Evolutionary conservation across 2,329 filamentous ascomycete genomes (phyloP), one percentile per base, ranked within the genome.

Genomic region (Hymenoscyphus occultus): DNA sequence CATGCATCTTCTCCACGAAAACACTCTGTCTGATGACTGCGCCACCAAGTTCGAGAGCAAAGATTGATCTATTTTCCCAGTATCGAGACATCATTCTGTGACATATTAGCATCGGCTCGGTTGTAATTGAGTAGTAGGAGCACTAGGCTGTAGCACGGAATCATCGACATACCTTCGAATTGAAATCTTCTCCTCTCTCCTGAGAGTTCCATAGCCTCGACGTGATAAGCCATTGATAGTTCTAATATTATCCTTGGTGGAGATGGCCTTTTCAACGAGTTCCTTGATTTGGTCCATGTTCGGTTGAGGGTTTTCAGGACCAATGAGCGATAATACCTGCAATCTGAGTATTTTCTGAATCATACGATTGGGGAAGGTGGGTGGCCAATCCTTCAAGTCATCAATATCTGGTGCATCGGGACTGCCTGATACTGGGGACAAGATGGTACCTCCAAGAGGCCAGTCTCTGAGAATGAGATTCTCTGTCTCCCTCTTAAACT

Each of bases 1-100:
- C 81, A 69, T 84, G 82, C 90, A 94, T 93, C 78, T 94, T 91
- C 65, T 87, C 84, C 2, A 86, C 78, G 70, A 91, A 91, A 58
- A 83, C 79, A 19, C 85, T 83, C 73, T 92, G 89, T 0, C 89
- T 81, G 69, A 89, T 79, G 2, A 90, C 85, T 0, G 88, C 89
- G 1, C 86, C 85, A 4, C 81, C 78, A 1, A 91, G 83, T 66
- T 91, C 87, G 0, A 91, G 79, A 0, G 85, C 84, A 67, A 91
- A 90, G 0, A 81, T 79, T 1, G 83, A 84, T n/a, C 78, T 80
- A 72, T 91, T 91, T 28, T 85, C 82, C 87, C 88, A 90, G 72
- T 91, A 92, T 1, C 85, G 80, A 28, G 82, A 82, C 86, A 92
- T 89, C 86, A 90, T 89, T 74, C 85, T 51, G 1, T 3, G 10